Evolutionary conservation across 495 filamentous ascomycete species (phyloP), one percentile per base, ranked within the genome.

Genomic region (Astrothelium macrocarpum): DNA sequence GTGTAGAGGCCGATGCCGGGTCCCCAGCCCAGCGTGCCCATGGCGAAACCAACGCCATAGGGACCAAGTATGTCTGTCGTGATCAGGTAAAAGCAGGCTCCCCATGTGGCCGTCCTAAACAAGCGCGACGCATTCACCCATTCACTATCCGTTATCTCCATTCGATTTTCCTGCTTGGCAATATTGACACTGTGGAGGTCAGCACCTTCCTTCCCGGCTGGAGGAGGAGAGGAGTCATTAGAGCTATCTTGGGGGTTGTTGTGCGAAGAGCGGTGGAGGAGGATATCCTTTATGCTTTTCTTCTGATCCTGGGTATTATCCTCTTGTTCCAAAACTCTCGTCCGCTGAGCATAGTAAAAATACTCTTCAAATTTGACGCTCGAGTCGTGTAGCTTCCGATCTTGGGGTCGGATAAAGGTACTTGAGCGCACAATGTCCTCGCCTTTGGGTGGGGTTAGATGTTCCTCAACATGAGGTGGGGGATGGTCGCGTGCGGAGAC

Each of bases 1-100:
- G 60, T 74, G 71, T 29, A 72, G 63, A 65, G 71, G 68, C 68
- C 74, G 67, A 49, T 67, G 60, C 80, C 82, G 18, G 79, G 82
- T 39, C 82, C 83, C 74, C 80, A 82, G 18, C 81, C 80, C 62
- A 83, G 60, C 29, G 65, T 67, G 7, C 79, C 78, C 32, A 79
- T 75, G 2, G 65, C 65, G 42, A 67, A 67, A 59, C 59, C 59
- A 16, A 65, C 75, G 75, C 62, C 77, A 42, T 62, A 84, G 0
- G 84, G 83, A 20, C 83, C 84, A 12, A 87, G 70, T 63, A 86
- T 81, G 64, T 85, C 82, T 1, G 82, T 86, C 0, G 82, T 82
- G 63, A 85, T 83, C n/a, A 84, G 73, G 64, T 81, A 86, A 72
- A 85, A 82, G 28, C 77, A 68, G 20, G 79, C 78, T 18, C 77